Conservation (phyloP, 768 basidiomycete genomes). For the Hygrocybe punicea region DNA sequence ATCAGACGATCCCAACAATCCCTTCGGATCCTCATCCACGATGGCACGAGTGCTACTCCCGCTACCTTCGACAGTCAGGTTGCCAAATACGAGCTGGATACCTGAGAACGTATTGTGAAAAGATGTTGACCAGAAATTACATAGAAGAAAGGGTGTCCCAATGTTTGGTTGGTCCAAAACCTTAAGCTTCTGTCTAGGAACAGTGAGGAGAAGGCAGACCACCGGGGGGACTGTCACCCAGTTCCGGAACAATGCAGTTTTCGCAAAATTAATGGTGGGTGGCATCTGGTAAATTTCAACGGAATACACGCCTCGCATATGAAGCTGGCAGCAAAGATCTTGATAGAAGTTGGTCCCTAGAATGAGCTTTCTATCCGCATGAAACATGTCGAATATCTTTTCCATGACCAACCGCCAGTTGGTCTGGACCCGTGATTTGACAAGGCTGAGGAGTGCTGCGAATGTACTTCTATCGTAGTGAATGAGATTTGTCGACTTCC, state of each 20-base stretch:
- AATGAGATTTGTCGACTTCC: conserved; percentile 9
- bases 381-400: conserved; percentile 21
- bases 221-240: conserved; percentile 38
- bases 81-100: conserved; percentile 24
- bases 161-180: conserved; percentile 24
- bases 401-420: conserved; percentile 33
- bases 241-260: conserved; percentile 22
- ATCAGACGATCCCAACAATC: conserved; percentile 24
- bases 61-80: conserved; percentile 14
- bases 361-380: conserved; percentile 22
- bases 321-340: conserved; percentile 39
- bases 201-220: conserved; percentile 34
- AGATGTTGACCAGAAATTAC: conserved; percentile 18
- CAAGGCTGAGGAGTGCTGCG: conserved; percentile 29
- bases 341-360: conserved; percentile 36
- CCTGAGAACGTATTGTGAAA: conserved; percentile 22
- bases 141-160: conserved; percentile 28
- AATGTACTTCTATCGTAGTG: conserved; percentile 36
- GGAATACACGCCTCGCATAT: conserved; percentile 29
- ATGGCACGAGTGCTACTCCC: conserved; percentile 11
- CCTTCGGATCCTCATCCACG: conserved; percentile 23
- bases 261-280: not conserved
- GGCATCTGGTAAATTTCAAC: not conserved
- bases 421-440: conserved; percentile 18
- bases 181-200: conserved; percentile 33